phyloP scores from a whole-genome alignment of 148 eudicot genomes.

The Rhododendron simsii region DNA sequence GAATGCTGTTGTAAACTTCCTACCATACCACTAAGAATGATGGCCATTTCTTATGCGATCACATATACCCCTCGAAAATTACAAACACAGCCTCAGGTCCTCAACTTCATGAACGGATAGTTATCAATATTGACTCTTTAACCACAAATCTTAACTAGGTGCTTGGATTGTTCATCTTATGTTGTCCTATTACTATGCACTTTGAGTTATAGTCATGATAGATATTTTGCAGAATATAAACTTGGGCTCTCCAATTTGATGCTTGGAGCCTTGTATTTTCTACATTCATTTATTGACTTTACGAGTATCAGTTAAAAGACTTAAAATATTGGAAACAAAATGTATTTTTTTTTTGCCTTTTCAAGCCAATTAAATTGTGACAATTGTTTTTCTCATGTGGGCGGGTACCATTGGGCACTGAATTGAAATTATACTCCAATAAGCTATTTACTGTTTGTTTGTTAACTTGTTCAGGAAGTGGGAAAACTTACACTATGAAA shows the following conservation, averaged over 20 bases:
- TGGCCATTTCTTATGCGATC: not conserved
- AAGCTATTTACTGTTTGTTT: conserved; percentile 6
- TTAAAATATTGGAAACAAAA: not conserved
- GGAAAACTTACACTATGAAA: conserved; percentile 96
- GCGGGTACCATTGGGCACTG: not conserved
- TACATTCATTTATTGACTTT: not conserved
- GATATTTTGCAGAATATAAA: not conserved
- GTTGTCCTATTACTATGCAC: not conserved
- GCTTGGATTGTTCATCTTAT: not conserved
- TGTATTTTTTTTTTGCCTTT: not conserved
- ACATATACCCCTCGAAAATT: not conserved
- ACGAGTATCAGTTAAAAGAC: not conserved
- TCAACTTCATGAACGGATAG: not conserved
- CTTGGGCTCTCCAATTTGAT: not conserved
- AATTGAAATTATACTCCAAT: not conserved
- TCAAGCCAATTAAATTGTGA: not conserved
- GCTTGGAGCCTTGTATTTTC: not conserved
- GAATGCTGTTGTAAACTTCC: not conserved
- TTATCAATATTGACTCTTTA: not conserved
- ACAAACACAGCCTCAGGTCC: not conserved
- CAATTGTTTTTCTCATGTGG: not conserved
- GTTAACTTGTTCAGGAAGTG: conserved; percentile 65
- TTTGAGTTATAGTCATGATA: not conserved
- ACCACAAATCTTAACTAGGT: not conserved
- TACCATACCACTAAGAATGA: not conserved